phyloP scores from a whole-genome alignment of 768 basidiomycete genomes.

The Mycena venus region DNA sequence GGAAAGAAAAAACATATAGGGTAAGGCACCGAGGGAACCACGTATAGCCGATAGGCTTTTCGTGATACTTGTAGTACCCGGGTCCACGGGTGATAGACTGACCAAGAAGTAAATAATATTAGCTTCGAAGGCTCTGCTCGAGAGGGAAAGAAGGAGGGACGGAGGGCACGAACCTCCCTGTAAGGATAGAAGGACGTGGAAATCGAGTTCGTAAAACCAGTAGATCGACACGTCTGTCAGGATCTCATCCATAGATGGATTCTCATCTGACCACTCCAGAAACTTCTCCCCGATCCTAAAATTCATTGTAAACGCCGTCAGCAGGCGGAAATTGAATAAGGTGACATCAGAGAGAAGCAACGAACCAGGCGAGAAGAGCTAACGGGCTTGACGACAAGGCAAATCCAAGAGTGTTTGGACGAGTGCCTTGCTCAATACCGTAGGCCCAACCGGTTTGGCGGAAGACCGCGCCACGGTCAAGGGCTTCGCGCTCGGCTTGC shows the following conservation, averaged over 20 bases:
- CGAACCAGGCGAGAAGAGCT: conserved; percentile 20
- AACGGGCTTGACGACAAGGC: conserved; percentile 24
- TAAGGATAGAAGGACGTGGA: conserved; percentile 24
- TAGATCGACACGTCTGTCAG: conserved; percentile 22
- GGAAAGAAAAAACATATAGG: background rate
- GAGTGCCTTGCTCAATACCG: conserved; percentile 18
- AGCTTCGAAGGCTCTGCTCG: conserved; percentile 7
- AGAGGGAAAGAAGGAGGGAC: background rate
- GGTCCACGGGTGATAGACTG: conserved; percentile 6
- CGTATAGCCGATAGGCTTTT: conserved; percentile 16
- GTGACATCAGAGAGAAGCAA: conserved; percentile 16
- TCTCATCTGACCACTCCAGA: conserved; percentile 18
- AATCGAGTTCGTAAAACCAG: conserved; percentile 22
- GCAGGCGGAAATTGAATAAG: conserved; percentile 14
- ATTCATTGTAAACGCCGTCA: conserved; percentile 16
- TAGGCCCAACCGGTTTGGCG: conserved; percentile 20
- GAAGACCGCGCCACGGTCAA: conserved; percentile 15
- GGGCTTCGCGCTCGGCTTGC: conserved; percentile 21
- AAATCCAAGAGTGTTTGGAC: conserved; percentile 23
- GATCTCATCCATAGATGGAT: conserved; percentile 23
- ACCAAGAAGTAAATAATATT: conserved; percentile 6
- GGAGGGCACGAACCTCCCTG: conserved; percentile 16
- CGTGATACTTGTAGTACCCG: conserved; percentile 21
- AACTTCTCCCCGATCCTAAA: conserved; percentile 22
- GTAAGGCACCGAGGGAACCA: conserved; percentile 12